Evolutionary conservation across 1,139 yeast genomes (phyloP).

Genomic region (Kodamaea suecica): DNA sequence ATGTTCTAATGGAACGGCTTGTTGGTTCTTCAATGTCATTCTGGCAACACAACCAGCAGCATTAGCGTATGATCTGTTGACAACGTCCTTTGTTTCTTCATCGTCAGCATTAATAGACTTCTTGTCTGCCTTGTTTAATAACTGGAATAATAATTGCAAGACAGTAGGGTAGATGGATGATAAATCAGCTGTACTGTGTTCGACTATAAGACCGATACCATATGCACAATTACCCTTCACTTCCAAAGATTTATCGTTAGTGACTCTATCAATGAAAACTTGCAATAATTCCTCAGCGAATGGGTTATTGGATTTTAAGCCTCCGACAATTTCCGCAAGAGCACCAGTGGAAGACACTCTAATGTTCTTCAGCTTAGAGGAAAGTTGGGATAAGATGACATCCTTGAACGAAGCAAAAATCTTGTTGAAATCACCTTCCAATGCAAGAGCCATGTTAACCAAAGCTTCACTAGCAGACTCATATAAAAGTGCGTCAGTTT

Average conservation of each 20-base stretch:
- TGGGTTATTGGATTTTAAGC: slow-evolving; percentile 67
- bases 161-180: slow-evolving; percentile 64
- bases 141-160: slow-evolving; percentile 72
- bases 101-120: slow-evolving; percentile 63
- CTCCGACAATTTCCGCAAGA: slow-evolving; percentile 81
- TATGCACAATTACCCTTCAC: slow-evolving; percentile 96
- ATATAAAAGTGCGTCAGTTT: slow-evolving; percentile 79
- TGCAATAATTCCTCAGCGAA: slow-evolving; percentile 68
- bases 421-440: slow-evolving; percentile 72
- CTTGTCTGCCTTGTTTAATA: slow-evolving; percentile 74
- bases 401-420: slow-evolving; percentile 74
- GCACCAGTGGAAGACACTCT: slow-evolving; percentile 87
- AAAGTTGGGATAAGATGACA: slow-evolving; percentile 56
- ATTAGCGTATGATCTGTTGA: slow-evolving; percentile 84
- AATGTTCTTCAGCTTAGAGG: slow-evolving; percentile 65
- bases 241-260: slow-evolving; percentile 77
- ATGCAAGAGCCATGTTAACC: slow-evolving; percentile 68
- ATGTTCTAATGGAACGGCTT: slow-evolving; percentile 74
- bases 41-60: slow-evolving; percentile 98
- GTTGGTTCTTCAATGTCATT: slow-evolving; percentile 72
- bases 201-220: slow-evolving; percentile 84
- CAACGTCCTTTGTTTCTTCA: slow-evolving; percentile 76
- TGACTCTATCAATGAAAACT: slow-evolving; percentile 63
- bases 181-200: slow-evolving; percentile 56
- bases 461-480: slow-evolving; percentile 87